phyloP scores from a whole-genome alignment of 106 monocot species.

The Dendrobium catenatum region DNA sequence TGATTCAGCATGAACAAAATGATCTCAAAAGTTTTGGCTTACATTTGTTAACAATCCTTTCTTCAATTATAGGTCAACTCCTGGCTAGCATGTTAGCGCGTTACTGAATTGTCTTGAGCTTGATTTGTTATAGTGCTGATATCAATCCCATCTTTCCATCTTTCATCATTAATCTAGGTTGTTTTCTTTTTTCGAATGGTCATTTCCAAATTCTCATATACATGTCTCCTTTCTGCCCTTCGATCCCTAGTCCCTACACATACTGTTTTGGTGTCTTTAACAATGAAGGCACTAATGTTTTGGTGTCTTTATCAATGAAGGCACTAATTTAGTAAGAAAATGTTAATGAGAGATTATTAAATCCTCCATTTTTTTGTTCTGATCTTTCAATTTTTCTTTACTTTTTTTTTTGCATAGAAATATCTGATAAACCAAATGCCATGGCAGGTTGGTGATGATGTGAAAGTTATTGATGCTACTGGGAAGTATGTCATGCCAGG shows the following conservation, averaged over 20 bases:
- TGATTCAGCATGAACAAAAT: no score
- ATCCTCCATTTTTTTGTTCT: not conserved
- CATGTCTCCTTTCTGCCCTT: not conserved
- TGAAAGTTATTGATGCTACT: conserved; percentile 80
- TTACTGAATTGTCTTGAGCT: not conserved
- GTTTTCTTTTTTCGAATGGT: not conserved
- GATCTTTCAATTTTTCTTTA: not conserved
- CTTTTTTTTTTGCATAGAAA: not conserved
- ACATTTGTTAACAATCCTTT: no score
- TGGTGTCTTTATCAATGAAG: no score
- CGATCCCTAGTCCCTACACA: not conserved
- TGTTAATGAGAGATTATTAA: not conserved
- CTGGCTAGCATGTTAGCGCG: no score
- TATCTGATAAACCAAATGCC: not conserved
- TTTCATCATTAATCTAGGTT: not conserved
- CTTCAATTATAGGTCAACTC: no score
- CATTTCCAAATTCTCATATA: not conserved
- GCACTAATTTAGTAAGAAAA: not conserved
- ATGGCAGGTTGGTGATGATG: conserved; percentile 71
- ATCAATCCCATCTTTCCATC: no score
- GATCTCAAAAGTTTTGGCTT: no score
- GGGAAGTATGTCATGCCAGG: conserved; percentile 99
- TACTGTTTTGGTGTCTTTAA: not conserved
- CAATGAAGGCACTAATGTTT: not conserved
- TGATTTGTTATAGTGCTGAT: not conserved